Conservation (phyloP, 495 filamentous ascomycete species). For the Glonium stellatum region DNA sequence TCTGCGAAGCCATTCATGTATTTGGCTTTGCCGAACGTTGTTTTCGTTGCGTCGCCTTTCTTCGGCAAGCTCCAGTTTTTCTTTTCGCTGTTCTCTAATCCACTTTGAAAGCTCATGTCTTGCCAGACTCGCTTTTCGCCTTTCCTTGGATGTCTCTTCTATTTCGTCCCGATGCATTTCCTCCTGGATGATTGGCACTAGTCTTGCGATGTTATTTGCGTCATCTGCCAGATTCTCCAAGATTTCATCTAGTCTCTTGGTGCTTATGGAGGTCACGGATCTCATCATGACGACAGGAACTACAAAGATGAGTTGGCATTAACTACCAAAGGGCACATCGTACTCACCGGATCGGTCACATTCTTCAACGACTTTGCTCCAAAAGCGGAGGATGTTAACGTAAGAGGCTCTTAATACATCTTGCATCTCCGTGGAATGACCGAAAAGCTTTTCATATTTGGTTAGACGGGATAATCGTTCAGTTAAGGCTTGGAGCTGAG, state of each 20-base stretch:
- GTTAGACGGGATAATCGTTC: background rate
- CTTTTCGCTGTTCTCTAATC: conserved; percentile 1
- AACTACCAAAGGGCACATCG: background rate
- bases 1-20: background rate
- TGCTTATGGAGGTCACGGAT: background rate
- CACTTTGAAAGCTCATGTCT: background rate
- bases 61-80: background rate
- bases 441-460: conserved; percentile 4
- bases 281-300: background rate
- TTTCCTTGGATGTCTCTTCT: conserved; percentile 1
- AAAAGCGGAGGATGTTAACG: conserved; percentile 2
- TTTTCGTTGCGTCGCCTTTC: background rate
- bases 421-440: conserved; percentile 3
- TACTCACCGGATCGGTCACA: background rate
- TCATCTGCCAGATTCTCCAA: conserved; percentile 1
- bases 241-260: conserved; percentile 2
- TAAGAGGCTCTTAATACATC: conserved; percentile 1
- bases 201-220: conserved; percentile 7
- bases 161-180: background rate
- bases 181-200: conserved; percentile 5
- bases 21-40: background rate
- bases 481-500: background rate
- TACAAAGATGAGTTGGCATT: background rate
- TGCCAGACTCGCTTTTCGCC: background rate
- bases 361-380: conserved; percentile 1